Evolutionary conservation across 1,284 basidiomycete species (phyloP).

Genomic region (Ceratobasidium sp.): DNA sequence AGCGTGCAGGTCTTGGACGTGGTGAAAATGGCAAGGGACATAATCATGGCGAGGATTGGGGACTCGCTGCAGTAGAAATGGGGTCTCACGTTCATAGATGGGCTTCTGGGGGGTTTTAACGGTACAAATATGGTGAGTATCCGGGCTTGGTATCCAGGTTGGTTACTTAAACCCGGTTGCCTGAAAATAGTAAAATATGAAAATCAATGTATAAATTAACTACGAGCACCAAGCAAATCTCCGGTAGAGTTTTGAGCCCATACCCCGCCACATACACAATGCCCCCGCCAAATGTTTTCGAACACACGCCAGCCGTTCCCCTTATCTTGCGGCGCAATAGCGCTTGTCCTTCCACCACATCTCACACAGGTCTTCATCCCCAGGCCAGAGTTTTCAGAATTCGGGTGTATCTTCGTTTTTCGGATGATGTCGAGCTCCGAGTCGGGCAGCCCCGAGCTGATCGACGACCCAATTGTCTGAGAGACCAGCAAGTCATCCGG

Average conservation of each 20-base stretch:
- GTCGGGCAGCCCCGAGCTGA: conserved; percentile 20
- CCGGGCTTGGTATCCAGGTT: background rate
- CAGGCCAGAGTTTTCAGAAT: background rate
- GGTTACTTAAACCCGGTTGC: background rate
- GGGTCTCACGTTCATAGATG: conserved; percentile 79
- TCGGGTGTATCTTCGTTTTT: conserved; percentile 30
- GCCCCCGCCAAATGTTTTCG: conserved; percentile 27
- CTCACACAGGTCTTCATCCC: conserved; percentile 27
- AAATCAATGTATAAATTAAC: conserved; percentile 29
- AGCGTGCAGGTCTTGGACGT: conserved; percentile 85
- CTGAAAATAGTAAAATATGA: background rate
- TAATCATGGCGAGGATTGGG: conserved; percentile 98
- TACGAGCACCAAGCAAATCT: conserved; percentile 42
- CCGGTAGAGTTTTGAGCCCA: conserved; percentile 22
- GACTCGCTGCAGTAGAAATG: conserved; percentile 93
- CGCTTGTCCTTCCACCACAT: conserved; percentile 37
- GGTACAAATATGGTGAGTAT: conserved; percentile 5
- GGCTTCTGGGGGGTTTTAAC: conserved; percentile 76
- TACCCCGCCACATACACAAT: conserved; percentile 42
- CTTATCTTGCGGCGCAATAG: background rate
- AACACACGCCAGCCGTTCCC: conserved; percentile 42
- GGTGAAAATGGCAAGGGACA: conserved; percentile 76
- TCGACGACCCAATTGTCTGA: conserved; percentile 19
- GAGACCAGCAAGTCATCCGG: conserved; percentile 35
- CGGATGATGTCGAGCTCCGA: conserved; percentile 38